Base-by-base conservation (phyloP, 176 grass and related monocot species). In the Urochloa ruziziensis region DNA sequence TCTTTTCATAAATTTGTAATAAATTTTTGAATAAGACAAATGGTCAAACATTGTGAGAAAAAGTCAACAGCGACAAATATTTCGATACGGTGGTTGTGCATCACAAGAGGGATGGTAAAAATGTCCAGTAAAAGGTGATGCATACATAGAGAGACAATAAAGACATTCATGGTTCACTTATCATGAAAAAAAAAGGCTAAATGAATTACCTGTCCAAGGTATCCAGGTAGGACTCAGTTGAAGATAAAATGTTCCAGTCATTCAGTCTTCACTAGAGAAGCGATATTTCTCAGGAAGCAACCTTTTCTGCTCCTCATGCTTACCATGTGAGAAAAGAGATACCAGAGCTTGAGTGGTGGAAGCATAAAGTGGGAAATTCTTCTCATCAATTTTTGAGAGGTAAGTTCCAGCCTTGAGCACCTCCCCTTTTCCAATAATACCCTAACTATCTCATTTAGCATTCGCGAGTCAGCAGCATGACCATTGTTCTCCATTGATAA, bases 241-340 rank as follows among this genome's bases (percentile, higher is more conserved):
- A 27, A 28, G 67, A 46, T 15, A 70, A 46, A 70, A 47, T 24
- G 37, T 70, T 15, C n/a, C 40, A 70, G 67, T 16, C n/a, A 47
- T 46, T 70, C 13, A 44, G 23, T 27, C 12, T 70, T 70, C 24
- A 16, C 4, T 70, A 24, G 44, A 28, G 4, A 70, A n/a, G 5
- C 8, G 67, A 47, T 70, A 70, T 70, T 70, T 70, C 40, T 47
- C 6, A 70, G 67, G 67, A 70, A 70, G 40, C n/a, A 28, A 70
- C n/a, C 29, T 70, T 70, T 70, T 47, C 11, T 70, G 40, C 42
- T 70, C 40, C 67, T 70, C 67, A 29, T 70, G 67, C 42, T 47
- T 70, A 24, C 42, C 67, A 46, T 70, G 40, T 17, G 67, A 47
- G 40, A 70, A 47, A 70, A 70, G n/a, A 70, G 40, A 70, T 12